Base-by-base conservation (phyloP, 306 rosid genomes). In the Fagus sylvatica region DNA sequence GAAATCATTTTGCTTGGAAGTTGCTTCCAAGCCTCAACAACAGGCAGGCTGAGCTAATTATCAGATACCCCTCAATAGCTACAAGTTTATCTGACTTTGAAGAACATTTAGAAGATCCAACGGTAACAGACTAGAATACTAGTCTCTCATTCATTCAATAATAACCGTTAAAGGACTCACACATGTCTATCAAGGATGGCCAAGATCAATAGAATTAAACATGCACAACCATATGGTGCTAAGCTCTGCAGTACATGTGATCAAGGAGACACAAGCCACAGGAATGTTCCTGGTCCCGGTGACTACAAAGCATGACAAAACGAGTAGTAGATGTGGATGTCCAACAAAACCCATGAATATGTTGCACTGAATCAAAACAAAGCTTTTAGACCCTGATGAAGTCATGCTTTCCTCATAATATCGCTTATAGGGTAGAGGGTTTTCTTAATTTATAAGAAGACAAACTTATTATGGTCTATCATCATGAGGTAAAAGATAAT, bases 251-350 rank as follows among this genome's bases (percentile, higher is more conserved):
- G n/a, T 8, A 41, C 67, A 71, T 40, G 33, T 69, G 85, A 91
- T 92, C 90, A 88, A 86, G 87, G 95, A 82, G 96, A 92, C 93
- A 90, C 36, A 67, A 54, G 84, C 3, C 17, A 85, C 90, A 87
- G 90, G 90, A 84, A 86, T 90, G 94, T 92, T 87, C 85, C 87
- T 77, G 91, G 88, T 91, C 88, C 84, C 89, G 74, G 64, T 22
- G 59, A 59, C 72, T 76, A 43, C 49, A 81, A 79, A 79, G 56
- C 62, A 51, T 75, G 89, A 82, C 82, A 46, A 60, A 77, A 82
- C 82, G 56, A 76, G 77, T 68, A 65, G 81, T 77, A 85, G 40
- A 66, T 76, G 75, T 73, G 89, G 82, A 68, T 39, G 49, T 75
- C 86, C 88, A 85, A 79, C 88, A 84, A 67, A 74, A 57, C 88